phyloP scores from a whole-genome alignment of 352 stramenopile species.

The Phytophthora cryptogea region DNA sequence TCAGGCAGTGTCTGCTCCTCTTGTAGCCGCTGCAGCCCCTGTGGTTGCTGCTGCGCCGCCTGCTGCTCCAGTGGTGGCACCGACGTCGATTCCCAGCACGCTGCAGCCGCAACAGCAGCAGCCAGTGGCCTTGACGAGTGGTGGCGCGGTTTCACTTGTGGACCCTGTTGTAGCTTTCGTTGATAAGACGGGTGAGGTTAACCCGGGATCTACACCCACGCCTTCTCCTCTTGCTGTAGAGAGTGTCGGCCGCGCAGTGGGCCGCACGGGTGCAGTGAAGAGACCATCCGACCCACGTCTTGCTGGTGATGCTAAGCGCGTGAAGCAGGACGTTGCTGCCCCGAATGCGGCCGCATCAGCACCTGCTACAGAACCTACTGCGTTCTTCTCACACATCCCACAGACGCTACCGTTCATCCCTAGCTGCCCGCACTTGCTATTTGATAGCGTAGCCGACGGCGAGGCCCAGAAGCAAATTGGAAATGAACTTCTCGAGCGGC shows the following conservation, averaged over 20 bases:
- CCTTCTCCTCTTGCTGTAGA: constrained; percentile 39
- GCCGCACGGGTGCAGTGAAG: constrained; percentile 20
- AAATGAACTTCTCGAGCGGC: constrained; percentile 60
- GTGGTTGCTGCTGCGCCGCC: constrained; percentile 1
- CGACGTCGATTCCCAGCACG: constrained; percentile 20
- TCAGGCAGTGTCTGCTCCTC: neutral
- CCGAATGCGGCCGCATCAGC: constrained; percentile 1
- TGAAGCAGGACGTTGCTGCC: constrained; percentile 25
- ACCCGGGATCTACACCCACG: constrained; percentile 4
- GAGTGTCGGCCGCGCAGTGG: constrained; percentile 21
- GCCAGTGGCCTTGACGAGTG: neutral
- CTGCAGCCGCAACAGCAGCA: constrained; percentile 25
- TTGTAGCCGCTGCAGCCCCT: neutral
- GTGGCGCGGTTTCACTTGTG: constrained; percentile 26
- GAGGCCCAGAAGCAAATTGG: constrained; percentile 40
- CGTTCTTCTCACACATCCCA: constrained; percentile 61
- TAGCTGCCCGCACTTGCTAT: constrained; percentile 66
- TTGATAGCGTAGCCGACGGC: constrained; percentile 50
- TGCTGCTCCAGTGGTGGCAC: neutral
- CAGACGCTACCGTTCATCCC: constrained; percentile 58
- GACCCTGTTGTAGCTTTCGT: constrained; percentile 66
- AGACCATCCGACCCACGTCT: constrained; percentile 18
- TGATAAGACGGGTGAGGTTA: constrained; percentile 56
- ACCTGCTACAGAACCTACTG: constrained; percentile 18
- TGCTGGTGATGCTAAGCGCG: constrained; percentile 32